Percentiles rank a stretch among this genome's conserved stretches.
phyloP scores from a whole-genome alignment of 345 rosid genomes.

The Schrenkiella parvula region DNA sequence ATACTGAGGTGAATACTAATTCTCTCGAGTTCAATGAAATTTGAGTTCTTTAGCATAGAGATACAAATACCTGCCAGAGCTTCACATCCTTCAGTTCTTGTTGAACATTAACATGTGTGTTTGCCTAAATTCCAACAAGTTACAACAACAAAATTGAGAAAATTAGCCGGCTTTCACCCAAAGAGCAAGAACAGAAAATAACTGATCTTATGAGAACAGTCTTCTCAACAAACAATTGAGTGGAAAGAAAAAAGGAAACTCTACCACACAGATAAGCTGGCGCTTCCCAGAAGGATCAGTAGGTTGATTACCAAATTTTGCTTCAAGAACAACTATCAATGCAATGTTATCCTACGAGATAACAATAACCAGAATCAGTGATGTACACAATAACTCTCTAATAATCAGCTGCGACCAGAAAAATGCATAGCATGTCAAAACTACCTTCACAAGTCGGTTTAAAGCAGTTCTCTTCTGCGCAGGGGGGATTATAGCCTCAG shows the following conservation, averaged over 20 bases:
- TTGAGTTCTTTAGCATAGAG: neutral
- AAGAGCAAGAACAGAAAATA: constrained; percentile 7
- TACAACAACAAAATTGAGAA: constrained; percentile 1
- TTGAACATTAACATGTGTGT: constrained; percentile 85
- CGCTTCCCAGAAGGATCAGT: constrained; percentile 81
- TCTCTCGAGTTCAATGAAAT: neutral
- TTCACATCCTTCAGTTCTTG: constrained; percentile 94
- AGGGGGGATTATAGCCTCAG: constrained; percentile 76
- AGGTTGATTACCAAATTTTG: constrained; percentile 88
- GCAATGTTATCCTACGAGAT: constrained; percentile 86
- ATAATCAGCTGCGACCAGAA: constrained; percentile 50
- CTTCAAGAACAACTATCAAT: constrained; percentile 87
- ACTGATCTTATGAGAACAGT: neutral
- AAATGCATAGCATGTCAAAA: constrained; percentile 30
- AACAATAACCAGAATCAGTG: constrained; percentile 18
- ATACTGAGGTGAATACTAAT: neutral
- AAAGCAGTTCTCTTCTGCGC: constrained; percentile 87
- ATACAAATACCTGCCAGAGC: constrained; percentile 84
- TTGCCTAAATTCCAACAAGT: constrained; percentile 62
- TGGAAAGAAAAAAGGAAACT: constrained; percentile 5
- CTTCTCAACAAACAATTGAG: neutral
- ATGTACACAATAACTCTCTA: constrained; percentile 15
- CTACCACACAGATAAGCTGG: constrained; percentile 96
- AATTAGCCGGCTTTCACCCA: constrained; percentile 1
- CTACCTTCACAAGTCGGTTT: constrained; percentile 82